phyloP scores from a whole-genome alignment of 192 early-diverging fungal genomes.

The Helicostylum pulchrum region DNA sequence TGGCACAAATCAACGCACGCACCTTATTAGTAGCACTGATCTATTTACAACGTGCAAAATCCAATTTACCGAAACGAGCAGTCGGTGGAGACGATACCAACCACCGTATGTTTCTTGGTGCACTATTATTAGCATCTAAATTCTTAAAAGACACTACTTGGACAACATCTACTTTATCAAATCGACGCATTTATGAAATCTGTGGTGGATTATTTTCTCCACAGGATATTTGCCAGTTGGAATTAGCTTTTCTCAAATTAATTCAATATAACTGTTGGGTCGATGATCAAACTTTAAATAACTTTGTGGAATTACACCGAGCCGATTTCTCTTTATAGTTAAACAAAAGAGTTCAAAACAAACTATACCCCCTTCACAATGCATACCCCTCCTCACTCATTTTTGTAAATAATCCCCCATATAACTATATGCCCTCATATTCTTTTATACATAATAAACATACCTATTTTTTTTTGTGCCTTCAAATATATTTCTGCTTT shows the following conservation, averaged over 20 bases:
- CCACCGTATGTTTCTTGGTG: slow-evolving; percentile 34
- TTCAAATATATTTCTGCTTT: neutral
- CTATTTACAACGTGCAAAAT: slow-evolving; percentile 30
- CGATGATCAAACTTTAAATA: slow-evolving; percentile 12
- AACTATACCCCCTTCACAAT: neutral
- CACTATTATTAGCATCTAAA: slow-evolving; percentile 33
- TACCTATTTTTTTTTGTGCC: neutral
- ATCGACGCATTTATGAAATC: slow-evolving; percentile 27
- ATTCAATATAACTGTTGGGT: slow-evolving; percentile 30
- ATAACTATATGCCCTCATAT: neutral
- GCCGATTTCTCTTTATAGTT: slow-evolving; percentile 25
- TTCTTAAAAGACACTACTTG: slow-evolving; percentile 15
- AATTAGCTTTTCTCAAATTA: slow-evolving; percentile 24
- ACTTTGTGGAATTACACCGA: slow-evolving; percentile 18
- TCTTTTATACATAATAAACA: neutral
- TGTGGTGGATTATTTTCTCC: slow-evolving; percentile 29
- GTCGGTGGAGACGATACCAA: slow-evolving; percentile 29
- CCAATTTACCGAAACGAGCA: slow-evolving; percentile 20
- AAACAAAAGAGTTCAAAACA: neutral
- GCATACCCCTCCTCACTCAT: neutral
- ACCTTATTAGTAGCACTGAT: slow-evolving; percentile 32
- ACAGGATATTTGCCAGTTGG: slow-evolving; percentile 28
- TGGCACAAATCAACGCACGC: slow-evolving; percentile 21
- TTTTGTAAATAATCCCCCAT: neutral
- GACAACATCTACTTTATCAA: slow-evolving; percentile 9